phyloP scores from a whole-genome alignment of 495 filamentous ascomycete species.

The Pseudomonodictys pantanalensis region DNA sequence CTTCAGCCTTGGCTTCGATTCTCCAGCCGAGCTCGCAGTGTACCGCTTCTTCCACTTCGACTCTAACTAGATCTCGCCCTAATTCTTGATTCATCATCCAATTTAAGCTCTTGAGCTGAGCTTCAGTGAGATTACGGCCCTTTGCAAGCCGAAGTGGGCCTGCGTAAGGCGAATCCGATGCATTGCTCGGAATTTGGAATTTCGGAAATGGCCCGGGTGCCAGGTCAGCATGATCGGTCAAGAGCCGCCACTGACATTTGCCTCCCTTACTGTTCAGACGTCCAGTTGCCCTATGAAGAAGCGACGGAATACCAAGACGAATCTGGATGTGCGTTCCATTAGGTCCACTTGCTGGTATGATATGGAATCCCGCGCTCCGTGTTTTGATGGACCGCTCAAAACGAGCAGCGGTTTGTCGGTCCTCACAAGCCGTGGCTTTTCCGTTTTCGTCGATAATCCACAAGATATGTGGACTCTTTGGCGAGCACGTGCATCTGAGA shows the following conservation, averaged over 20 bases:
- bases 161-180: constrained; percentile 36
- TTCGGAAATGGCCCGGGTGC: constrained; percentile 36
- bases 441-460: constrained; percentile 39
- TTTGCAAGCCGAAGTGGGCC: constrained; percentile 48
- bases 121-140: constrained; percentile 46
- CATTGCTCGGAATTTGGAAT: constrained; percentile 50
- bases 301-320: constrained; percentile 53
- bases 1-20: constrained; percentile 55
- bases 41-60: constrained; percentile 67
- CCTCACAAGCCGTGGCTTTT: constrained; percentile 46
- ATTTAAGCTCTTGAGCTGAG: constrained; percentile 57
- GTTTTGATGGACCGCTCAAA: constrained; percentile 52
- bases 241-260: constrained; percentile 49
- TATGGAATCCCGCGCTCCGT: constrained; percentile 50
- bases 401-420: constrained; percentile 44
- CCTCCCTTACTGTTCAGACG: constrained; percentile 34
- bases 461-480: constrained; percentile 42
- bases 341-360: constrained; percentile 35
- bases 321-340: constrained; percentile 43
- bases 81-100: constrained; percentile 70
- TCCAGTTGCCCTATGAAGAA: constrained; percentile 55
- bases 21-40: constrained; percentile 59
- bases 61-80: constrained; percentile 53
- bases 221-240: constrained; percentile 44
- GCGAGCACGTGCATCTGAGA: constrained; percentile 41